Base-by-base conservation (phyloP, 164 flowering plant species). In the Aristolochia fimbriata region DNA sequence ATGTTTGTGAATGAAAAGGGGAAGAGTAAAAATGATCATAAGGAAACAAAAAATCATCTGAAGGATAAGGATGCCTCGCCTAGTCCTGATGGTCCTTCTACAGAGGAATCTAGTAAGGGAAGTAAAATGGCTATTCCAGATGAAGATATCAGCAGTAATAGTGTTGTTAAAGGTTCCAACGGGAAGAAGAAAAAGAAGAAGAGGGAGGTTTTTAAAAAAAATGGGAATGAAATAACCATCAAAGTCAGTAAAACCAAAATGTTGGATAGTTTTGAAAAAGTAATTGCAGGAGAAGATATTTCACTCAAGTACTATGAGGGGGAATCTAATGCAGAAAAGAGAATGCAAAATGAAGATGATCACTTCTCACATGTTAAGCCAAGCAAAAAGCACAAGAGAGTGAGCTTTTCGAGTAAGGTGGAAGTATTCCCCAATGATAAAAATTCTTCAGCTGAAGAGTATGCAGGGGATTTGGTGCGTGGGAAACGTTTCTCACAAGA, bases 401-500 rank as follows among this genome's bases (percentile, higher is more conserved):
- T 55, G 15, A 55, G 58, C 37, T 55, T 55, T 30, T 55, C 41
- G 13, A n/a, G 58, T 55, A 25, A 55, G 30, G 43, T 55, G 19
- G 31, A 55, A 14, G 58, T 55, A 33, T 78, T 78, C 65, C 73
- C 79, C 54, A 22, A 48, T 33, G 30, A 65, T 11, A 74, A 70
- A 22, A 47, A 22, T 27, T 37, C 11, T 17, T 30, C n/a, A 21
- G 27, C 60, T 22, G 50, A 31, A 20, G 46, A 55, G 1, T 3
- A 51, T 5, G 55, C 67, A 25, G 59, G 45, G 8, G 63, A 58
- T 6, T 69, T 79, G 43, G 73, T 72, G 49, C 70, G 22, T 12
- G 85, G 87, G 12, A 83, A 80, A 69, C 61, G 79, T 51, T 83
- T 72, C 73, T 56, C 81, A 6, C 43, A 14, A n/a, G 70, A 80